Evolutionary conservation across 2,329 filamentous ascomycete species (phyloP), one percentile per base, ranked within the genome.

Genomic region (Aspergillus latus): DNA sequence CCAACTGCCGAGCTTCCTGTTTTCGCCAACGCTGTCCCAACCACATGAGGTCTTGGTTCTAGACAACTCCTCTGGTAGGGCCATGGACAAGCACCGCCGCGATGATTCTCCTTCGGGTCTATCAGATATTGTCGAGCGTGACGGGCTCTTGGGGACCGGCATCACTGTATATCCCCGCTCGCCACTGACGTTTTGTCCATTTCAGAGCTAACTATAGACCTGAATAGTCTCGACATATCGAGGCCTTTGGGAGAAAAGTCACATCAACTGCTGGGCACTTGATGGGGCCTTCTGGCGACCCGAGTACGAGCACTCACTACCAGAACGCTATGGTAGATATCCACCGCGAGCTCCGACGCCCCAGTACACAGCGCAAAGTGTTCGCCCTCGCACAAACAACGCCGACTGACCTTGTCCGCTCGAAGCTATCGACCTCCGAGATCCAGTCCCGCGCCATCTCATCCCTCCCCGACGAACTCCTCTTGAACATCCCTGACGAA

Each of bases 181-280:
- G 53, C 44, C 49, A 42, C 34, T 8, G 29, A 49, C 28, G n/a
- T 6, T n/a, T n/a, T 40, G 5, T 15, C 15, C 4, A 10, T 6
- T 9, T 10, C 5, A 32, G 26, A 7, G 21, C 47, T 44, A 26
- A 52, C 49, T 32, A 48, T 32, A 30, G 8, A 11, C 32, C 11
- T 44, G 52, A 10, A 48, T 39, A 96, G 92, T 86, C 90, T 54
- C 88, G 91, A 67, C 90, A 94, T 62, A 80, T 97, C 66, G 92
- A 97, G 77, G 89, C 90, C 54, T 97, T 99, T 75, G 86, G 92
- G 64, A 87, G 93, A 70, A 99, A 97, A 77, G 92, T 97, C 61
- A 94, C 92, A 30, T 91, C 91, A 29, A 97, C 94, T 16, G 94
- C 94, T 55, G 90, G 86, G 68, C 92, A 96, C 74, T 82, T 99